Base-by-base conservation (phyloP, 2,329 filamentous ascomycete species). In the Neofusicoccum laricinum region DNA sequence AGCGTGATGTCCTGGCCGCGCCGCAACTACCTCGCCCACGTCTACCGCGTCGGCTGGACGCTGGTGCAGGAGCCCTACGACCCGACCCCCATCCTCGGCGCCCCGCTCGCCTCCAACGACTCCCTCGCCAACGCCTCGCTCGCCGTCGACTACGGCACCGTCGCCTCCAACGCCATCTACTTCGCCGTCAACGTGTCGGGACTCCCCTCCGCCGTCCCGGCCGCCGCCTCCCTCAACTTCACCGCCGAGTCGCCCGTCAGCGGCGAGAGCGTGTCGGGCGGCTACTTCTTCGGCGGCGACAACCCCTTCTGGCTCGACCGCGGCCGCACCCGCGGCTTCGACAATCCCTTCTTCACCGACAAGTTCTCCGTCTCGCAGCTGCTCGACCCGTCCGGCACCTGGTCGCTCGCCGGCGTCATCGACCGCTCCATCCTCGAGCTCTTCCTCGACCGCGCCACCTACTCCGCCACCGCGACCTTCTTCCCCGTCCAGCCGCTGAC, bases 381-480 rank as follows among this genome's bases (percentile, higher is more conserved):
- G 1, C 71, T 72, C 48, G 67, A 71, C 19, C 66, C 70, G 1
- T 66, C 67, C 7, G 77, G 75, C 14, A 69, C 69, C 0, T 81
- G 78, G 73, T 68, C 69, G 65, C 71, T 87, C 38, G 79, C 80
- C 57, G 81, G 80, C 0, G 76, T 87, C 2, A 76, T 86, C 4
- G 85, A 88, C 69, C 76, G 83, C 4, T 81, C 78, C 12, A 81
- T 87, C 30, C 73, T 85, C 7, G 85, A 87, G 70, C 73, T 86
- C 2, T 86, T 86, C 67, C 64, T 86, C 32, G 81, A 85, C 64
- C 79, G 79, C 1, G 85, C 84, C 0, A 75, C 82, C 61, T 78
- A 81, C 57, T 78, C 76, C 36, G 85, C 74, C 0, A 86, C 84
- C 2, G 77, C 80, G 50, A 77, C 79, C 0, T 85, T 85, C 69